Conservation (phyloP, 73 alveolate genomes). For the Uronychia binucleata region DNA sequence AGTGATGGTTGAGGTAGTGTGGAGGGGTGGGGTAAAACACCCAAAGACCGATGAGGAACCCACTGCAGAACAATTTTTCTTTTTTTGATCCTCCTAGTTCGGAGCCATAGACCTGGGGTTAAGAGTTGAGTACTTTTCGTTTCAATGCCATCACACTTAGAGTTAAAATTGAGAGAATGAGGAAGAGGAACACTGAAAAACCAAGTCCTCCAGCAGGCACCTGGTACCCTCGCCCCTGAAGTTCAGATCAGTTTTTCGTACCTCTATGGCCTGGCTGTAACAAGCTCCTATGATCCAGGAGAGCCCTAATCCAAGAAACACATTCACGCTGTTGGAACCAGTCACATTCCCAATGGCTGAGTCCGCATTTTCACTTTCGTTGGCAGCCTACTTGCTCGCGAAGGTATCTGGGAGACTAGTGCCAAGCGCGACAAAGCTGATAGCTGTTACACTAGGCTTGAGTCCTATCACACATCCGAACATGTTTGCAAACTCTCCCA, state of each 20-base stretch:
- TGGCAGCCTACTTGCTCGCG: conserved; percentile 70
- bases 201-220: conserved; percentile 6
- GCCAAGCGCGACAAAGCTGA: conserved; percentile 77
- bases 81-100: conserved; percentile 27
- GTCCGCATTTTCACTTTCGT: conserved; percentile 71
- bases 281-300: conserved; percentile 58
- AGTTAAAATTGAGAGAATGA: conserved; percentile 1
- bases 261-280: neutral
- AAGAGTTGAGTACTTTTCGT: neutral
- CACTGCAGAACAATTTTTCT: neutral
- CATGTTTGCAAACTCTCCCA: conserved; percentile 65
- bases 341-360: conserved; percentile 72
- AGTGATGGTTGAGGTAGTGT: too few species aligned
- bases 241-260: neutral
- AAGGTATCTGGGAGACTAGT: conserved; percentile 72
- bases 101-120: neutral
- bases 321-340: conserved; percentile 74
- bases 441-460: conserved; percentile 21
- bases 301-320: conserved; percentile 63
- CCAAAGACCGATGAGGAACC: neutral
- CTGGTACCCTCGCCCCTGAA: neutral
- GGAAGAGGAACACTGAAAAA: conserved; percentile 19
- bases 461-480: conserved; percentile 68
- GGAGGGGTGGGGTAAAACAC: too few species aligned
- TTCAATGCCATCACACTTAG: neutral